These are phyloP conservation scores for Amylostereum areolatum DNA, from an alignment of 1,284 basidiomycete genomes.

Conservation along the genomic window DNA sequence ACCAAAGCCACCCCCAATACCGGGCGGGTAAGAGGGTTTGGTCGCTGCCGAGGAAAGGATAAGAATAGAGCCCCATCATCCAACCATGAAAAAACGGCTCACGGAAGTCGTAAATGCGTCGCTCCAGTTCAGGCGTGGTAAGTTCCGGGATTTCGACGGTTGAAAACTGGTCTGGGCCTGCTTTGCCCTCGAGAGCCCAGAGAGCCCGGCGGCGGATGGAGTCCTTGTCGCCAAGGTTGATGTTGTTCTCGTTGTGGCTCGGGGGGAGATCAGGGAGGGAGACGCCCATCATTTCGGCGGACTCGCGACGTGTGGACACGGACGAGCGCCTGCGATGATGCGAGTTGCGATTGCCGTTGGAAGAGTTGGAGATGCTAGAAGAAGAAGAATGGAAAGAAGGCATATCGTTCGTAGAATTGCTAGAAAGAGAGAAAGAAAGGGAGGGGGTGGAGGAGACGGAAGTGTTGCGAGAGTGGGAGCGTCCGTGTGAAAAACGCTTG, in stretches of 20 bases:
- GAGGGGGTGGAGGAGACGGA: slow-evolving; percentile 34
- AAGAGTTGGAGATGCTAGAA: slow-evolving; percentile 15
- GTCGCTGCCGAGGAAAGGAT: slow-evolving; percentile 25
- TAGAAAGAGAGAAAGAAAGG: slow-evolving; percentile 20
- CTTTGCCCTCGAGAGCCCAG: slow-evolving; percentile 74
- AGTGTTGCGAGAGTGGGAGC: slow-evolving; percentile 67
- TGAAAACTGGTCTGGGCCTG: slow-evolving; percentile 49
- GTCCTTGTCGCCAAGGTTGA: slow-evolving; percentile 67
- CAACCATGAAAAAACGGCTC: slow-evolving; percentile 22
- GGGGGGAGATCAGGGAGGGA: slow-evolving; percentile 54
- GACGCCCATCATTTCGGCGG: slow-evolving; percentile 79
- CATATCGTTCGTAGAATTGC: slow-evolving; percentile 30
- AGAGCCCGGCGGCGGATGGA: slow-evolving; percentile 73
- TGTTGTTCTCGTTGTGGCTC: slow-evolving; percentile 53
- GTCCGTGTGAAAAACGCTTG: slow-evolving; percentile 43
- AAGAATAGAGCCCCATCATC: background rate
- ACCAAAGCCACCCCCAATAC: slow-evolving; percentile 36
- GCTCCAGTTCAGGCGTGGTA: slow-evolving; percentile 45
- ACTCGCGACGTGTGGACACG: slow-evolving; percentile 79
- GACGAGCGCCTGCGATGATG: slow-evolving; percentile 77
- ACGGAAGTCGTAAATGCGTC: slow-evolving; percentile 60
- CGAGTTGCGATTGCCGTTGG: slow-evolving; percentile 49
- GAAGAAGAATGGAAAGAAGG: slow-evolving; percentile 21
- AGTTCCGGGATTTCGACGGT: slow-evolving; percentile 80
- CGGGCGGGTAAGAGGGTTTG: slow-evolving; percentile 50